Evolutionary conservation across 1,284 basidiomycete genomes (phyloP), one percentile per base, ranked within the genome.

Genomic region (Phlebopus sp.): DNA sequence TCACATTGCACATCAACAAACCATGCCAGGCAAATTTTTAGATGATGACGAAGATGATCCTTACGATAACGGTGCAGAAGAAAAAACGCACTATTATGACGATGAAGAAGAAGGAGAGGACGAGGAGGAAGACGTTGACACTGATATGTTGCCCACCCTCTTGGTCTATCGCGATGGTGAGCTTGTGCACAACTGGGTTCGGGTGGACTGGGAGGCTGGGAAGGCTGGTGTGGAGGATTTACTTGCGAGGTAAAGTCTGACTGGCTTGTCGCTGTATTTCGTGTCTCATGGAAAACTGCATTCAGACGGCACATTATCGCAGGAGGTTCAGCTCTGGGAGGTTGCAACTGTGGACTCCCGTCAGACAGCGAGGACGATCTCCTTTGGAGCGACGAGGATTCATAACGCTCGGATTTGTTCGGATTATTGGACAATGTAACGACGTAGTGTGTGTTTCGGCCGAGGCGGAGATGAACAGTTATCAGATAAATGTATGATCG

Each of bases 181-280:
- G 49, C 77, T 92, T 13, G 80, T 87, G 18, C 78, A 88, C 56
- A 90, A 86, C 42, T 90, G 90, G 84, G 85, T 92, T 3, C 76
- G 90, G 17, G 86, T 92, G 2, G 90, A 92, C 63, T 90, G 86
- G 85, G 90, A 91, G 61, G 86, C 86, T 0, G 82, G 80, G 6
- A 60, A 69, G 27, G 76, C 74, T 15, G 84, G 82, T n/a, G 62
- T 90, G 0, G 80, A 85, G 51, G 84, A 86, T 25, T 69, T 89
- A 2, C 70, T 90, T 9, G 69, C 74, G 55, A 78, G 74, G 88
- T 87, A 52, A 23, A 49, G 76, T 70, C 34, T 32, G 25, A 25
- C 19, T 29, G 42, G 13, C 6, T 21, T 25, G 21, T 23, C 14
- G 39, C 8, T 35, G 14, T 14, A 1, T 10, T n/a, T n/a, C 14